Percentiles rank a stretch among this genome's conserved stretches.
Conservation (phyloP, 2,329 filamentous ascomycete species). For the Ophiostoma triangulosporum region DNA sequence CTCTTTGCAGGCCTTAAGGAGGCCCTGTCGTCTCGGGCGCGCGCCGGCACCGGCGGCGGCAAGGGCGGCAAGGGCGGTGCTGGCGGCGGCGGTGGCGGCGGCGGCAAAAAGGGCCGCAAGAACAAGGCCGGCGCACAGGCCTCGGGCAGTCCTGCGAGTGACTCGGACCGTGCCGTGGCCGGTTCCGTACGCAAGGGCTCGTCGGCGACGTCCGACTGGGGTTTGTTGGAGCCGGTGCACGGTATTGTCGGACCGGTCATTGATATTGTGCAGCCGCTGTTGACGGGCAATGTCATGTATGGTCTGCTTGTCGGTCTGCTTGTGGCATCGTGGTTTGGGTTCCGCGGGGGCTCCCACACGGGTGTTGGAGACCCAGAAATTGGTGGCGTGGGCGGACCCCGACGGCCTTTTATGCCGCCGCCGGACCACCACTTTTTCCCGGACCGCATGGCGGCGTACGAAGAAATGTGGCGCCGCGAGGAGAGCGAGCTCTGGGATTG, state of each 20-base stretch:
- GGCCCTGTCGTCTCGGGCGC: conserved; percentile 53
- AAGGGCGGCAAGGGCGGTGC: conserved; percentile 23
- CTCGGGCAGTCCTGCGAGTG: conserved; percentile 23
- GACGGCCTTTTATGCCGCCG: not conserved
- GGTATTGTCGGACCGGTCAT: conserved; percentile 54
- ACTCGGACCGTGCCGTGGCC: conserved; percentile 12
- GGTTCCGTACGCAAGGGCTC: conserved; percentile 23
- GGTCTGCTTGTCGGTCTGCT: conserved; percentile 60
- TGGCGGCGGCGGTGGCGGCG: not conserved
- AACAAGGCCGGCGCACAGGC: conserved; percentile 35
- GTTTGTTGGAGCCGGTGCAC: conserved; percentile 65
- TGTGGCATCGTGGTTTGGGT: conserved; percentile 60
- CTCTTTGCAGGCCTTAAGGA: conserved; percentile 61
- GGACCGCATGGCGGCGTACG: conserved; percentile 69
- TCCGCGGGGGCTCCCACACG: conserved; percentile 27
- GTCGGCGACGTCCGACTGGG: conserved; percentile 48
- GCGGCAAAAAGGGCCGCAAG: conserved; percentile 26
- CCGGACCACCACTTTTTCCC: not conserved
- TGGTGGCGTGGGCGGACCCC: not conserved
- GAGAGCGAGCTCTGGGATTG: conserved; percentile 87
- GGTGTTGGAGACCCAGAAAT: conserved; percentile 27
- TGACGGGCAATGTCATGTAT: conserved; percentile 67
- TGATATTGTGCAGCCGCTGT: conserved; percentile 55
- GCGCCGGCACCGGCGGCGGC: conserved; percentile 31
- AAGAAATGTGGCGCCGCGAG: conserved; percentile 82